Conservation (phyloP, 805 yeast species). For the Clavispora asparagi region DNA sequence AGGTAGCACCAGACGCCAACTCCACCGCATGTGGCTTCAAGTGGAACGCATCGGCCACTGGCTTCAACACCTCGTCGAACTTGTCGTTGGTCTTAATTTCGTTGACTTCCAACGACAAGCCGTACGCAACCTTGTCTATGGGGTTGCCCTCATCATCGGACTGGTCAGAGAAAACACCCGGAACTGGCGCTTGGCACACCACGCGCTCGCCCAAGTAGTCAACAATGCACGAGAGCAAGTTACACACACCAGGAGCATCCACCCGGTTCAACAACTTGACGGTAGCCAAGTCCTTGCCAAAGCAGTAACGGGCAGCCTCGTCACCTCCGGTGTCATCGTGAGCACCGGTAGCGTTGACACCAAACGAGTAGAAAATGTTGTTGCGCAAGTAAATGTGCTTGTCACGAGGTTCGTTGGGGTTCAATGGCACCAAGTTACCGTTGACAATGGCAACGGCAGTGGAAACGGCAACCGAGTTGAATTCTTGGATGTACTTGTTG, state of each 20-base stretch:
- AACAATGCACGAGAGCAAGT: conserved; percentile 76
- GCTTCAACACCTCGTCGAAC: conserved; percentile 52
- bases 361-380: conserved; percentile 82
- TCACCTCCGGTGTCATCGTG: conserved; percentile 70
- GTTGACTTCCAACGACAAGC: conserved; percentile 58
- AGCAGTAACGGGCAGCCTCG: conserved; percentile 79
- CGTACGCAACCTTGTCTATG: conserved; percentile 57
- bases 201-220: conserved; percentile 88
- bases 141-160: conserved; percentile 12
- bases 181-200: conserved; percentile 92
- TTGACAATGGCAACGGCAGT: conserved; percentile 75
- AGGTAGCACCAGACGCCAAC: conserved; percentile 37
- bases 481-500: conserved; percentile 68
- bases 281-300: conserved; percentile 72
- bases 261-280: conserved; percentile 63
- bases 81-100: conserved; percentile 45
- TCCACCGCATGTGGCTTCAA: conserved; percentile 63
- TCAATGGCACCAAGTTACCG: conserved; percentile 73
- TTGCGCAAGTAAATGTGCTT: conserved; percentile 70
- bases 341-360: conserved; percentile 57
- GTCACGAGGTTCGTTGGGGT: conserved; percentile 63
- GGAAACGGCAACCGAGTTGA: conserved; percentile 66
- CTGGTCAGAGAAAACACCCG: conserved; percentile 65
- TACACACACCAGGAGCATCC: conserved; percentile 58
- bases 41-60: conserved; percentile 71